Evolutionary conservation across 2,329 filamentous ascomycete genomes (phyloP).

Genomic region (Catunica adiposa): DNA sequence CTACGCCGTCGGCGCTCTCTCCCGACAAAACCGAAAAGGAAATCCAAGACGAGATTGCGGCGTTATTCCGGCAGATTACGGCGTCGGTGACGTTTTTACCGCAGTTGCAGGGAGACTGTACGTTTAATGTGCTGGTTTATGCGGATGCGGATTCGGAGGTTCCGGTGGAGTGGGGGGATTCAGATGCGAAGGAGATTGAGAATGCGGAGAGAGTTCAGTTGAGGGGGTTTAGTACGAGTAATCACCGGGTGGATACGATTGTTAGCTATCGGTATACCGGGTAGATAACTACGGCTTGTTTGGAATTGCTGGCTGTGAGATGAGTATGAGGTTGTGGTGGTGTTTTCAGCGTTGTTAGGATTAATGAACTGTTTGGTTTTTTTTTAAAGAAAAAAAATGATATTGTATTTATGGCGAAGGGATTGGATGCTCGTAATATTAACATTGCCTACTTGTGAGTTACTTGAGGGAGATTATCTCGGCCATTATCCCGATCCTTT

Average conservation of each 20-base stretch:
- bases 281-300: too few species aligned
- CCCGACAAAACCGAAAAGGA: conserved; percentile 76
- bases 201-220: conserved; percentile 91
- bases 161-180: conserved; percentile 96
- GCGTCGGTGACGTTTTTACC: conserved; percentile 94
- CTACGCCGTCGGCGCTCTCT: conserved; percentile 18
- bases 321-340: conserved; percentile 24
- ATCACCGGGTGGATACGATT: conserved; percentile 82
- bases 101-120: conserved; percentile 77
- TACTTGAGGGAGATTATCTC: too few species aligned
- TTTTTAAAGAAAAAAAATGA: neutral
- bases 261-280: conserved; percentile 53
- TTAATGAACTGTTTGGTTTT: neutral
- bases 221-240: conserved; percentile 88
- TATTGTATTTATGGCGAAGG: too few species aligned
- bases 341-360: conserved; percentile 21
- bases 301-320: too few species aligned
- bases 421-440: too few species aligned
- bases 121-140: conserved; percentile 96
- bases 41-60: conserved; percentile 90
- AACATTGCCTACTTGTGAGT: neutral
- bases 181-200: conserved; percentile 89
- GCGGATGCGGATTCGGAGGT: conserved; percentile 94
- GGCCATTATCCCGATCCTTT: too few species aligned
- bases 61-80: conserved; percentile 94